Evolutionary conservation across 1,139 yeast species (phyloP), one percentile per base, ranked within the genome.

Genomic region (Debaryomyces robertsiae): DNA sequence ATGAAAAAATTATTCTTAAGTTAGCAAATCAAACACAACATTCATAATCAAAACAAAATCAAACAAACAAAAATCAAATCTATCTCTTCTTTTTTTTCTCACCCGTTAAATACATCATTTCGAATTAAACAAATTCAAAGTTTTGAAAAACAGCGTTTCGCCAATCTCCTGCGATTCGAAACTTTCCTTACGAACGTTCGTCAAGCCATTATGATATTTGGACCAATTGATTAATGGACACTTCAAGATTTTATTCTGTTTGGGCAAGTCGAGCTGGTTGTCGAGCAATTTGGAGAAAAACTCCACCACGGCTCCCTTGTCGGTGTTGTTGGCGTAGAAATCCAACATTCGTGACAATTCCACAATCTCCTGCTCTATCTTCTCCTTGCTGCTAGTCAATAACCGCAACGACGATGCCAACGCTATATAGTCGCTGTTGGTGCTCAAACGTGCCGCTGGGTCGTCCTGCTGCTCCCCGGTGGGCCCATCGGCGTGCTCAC

Each of bases 151-250:
- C 14, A 63, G 57, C 38, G 53, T 49, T 15, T 57, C 58, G 39
- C 49, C 52, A 25, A 35, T 31, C 18, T 27, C 38, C 15, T 46
- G 41, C 29, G 28, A 27, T n/a, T 45, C 46, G 35, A 51, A 48
- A 35, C 38, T 38, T 41, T 47, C 49, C 30, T 37, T 42, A 17
- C 47, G 36, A 25, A 51, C 47, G 36, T 45, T 40, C 6, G 43
- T 38, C 27, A 60, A 46, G 30, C 49, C 47, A 30, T 42, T 40
- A 33, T 48, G 54, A 47, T 69, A 69, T 42, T 61, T 61, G 9
- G 63, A 50, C 73, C 76, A 71, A 43, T 69, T 63, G 9, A 73
- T 55, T 18, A 52, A 42, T 2, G 78, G 77, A 30, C 71, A 62
- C 42, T 58, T 61, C 25, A 69, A 49, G 22, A 69, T 58, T 45